A percentile compares a stretch with the other conserved stretches of the same genome.
Evolutionary conservation across 2,329 filamentous ascomycete species (phyloP).

Genomic region (Aspergillus sp.): DNA sequence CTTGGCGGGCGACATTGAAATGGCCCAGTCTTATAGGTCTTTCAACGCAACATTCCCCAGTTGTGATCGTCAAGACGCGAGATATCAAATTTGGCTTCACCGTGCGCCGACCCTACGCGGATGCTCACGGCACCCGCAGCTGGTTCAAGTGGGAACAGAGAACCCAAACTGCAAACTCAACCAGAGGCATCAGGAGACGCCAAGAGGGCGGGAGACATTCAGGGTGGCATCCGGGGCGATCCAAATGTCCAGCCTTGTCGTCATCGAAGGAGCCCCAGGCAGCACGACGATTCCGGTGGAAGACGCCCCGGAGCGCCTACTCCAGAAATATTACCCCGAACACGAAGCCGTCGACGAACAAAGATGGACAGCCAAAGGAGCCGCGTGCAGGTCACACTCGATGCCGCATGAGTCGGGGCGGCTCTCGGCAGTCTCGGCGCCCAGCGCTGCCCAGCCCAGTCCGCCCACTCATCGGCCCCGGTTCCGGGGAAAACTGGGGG

Average conservation of each 20-base stretch:
- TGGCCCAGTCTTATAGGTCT: neutral
- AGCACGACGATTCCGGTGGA: neutral
- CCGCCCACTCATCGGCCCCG: conserved; percentile 10
- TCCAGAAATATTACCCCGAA: neutral
- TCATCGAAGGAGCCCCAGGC: neutral
- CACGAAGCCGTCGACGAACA: neutral
- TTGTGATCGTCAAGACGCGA: neutral
- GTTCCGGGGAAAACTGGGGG: neutral
- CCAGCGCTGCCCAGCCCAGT: neutral
- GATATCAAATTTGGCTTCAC: neutral
- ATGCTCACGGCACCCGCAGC: neutral
- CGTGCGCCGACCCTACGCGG: neutral
- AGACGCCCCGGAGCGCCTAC: neutral
- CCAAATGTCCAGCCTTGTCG: neutral
- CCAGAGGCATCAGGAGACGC: neutral
- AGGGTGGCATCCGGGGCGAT: neutral
- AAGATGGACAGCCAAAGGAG: neutral
- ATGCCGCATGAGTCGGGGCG: neutral
- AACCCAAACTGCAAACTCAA: neutral
- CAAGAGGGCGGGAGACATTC: neutral
- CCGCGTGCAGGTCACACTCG: neutral
- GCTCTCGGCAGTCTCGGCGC: conserved; percentile 8
- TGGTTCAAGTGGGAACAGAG: neutral
- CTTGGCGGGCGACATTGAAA: neutral
- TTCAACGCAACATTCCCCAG: neutral